phyloP scores from a whole-genome alignment of 441 rosid species.

The Macaranga tanarius region DNA sequence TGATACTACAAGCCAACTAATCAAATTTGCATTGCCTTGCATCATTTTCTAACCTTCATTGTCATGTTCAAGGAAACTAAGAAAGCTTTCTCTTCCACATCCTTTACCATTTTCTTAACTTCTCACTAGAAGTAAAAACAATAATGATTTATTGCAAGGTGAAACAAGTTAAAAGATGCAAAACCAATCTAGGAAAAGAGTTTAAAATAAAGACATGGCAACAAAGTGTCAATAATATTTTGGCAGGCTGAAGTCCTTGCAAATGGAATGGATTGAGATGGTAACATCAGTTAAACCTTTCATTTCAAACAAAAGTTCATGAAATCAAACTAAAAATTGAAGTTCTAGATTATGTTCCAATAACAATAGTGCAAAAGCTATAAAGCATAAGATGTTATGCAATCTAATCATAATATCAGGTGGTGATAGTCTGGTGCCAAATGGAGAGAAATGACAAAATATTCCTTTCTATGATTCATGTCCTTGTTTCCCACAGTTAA shows the following conservation, averaged over 20 bases:
- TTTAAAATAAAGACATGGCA: neutral
- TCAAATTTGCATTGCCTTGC: neutral
- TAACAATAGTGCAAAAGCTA: neutral
- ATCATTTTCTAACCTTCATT: neutral
- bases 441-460: neutral
- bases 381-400: neutral
- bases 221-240: neutral
- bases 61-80: neutral
- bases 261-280: neutral
- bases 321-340: neutral
- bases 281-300: neutral
- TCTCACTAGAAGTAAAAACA: neutral
- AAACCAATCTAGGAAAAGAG: neutral
- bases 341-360: neutral
- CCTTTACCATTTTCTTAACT: neutral
- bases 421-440: neutral
- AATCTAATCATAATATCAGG: neutral
- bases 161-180: neutral
- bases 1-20: constrained; percentile 11
- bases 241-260: neutral
- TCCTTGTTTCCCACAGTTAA: neutral
- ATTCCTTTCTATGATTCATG: neutral
- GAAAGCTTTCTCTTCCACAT: neutral
- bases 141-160: neutral
- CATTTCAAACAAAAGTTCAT: neutral